phyloP scores from a whole-genome alignment of 2,329 filamentous ascomycete species.

The Didymella pinodella region DNA sequence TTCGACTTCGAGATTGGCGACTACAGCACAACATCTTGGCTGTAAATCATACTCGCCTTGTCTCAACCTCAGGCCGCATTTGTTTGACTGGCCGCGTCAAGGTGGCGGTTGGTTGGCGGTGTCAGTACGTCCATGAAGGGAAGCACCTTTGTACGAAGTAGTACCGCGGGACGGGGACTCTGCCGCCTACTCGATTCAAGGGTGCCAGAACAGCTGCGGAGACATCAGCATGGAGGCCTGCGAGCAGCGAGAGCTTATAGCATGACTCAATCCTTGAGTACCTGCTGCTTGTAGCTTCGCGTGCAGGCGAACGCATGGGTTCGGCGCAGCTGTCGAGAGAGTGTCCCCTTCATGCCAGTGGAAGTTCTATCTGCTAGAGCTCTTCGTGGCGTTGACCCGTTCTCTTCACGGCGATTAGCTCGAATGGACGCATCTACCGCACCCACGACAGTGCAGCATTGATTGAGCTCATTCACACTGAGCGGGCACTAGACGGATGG shows the following conservation, averaged over 20 bases:
- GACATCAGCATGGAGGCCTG: background rate
- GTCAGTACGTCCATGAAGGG: background rate
- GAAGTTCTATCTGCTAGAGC: background rate
- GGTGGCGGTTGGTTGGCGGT: background rate
- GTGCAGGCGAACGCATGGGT: background rate
- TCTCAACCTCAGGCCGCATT: constrained; percentile 17
- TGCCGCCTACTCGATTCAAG: background rate
- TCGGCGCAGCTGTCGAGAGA: background rate
- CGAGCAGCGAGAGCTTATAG: background rate
- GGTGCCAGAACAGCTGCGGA: background rate
- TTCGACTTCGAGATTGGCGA: constrained; percentile 6
- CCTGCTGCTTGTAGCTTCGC: background rate
- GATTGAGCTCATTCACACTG: background rate
- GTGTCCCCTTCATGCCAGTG: background rate
- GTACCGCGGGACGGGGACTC: background rate
- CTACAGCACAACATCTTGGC: constrained; percentile 14
- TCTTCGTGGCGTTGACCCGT: background rate
- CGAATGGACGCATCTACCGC: background rate
- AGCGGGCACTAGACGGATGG: background rate
- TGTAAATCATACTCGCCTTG: constrained; percentile 17
- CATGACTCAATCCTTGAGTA: background rate
- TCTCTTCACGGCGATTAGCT: background rate
- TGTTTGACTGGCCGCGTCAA: constrained; percentile 13
- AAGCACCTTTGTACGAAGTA: background rate
- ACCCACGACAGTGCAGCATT: background rate